A percentile compares a stretch with the other conserved stretches of the same genome.
Evolutionary conservation across 2,329 filamentous ascomycete genomes (phyloP).

Genomic region (Hirsutella rhossiliensis): DNA sequence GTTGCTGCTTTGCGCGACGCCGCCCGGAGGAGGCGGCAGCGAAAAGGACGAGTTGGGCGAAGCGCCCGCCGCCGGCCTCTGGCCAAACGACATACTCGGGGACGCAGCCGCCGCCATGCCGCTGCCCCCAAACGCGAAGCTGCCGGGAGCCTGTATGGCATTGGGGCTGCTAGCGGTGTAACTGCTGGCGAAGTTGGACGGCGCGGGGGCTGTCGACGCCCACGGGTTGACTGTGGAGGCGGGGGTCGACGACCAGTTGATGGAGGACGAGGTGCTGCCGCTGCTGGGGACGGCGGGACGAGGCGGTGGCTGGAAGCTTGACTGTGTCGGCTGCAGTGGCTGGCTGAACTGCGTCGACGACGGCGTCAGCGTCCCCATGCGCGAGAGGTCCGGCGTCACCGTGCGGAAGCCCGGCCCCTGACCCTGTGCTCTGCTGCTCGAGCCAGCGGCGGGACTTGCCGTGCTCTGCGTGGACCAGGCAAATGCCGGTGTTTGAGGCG

Average conservation of each 20-base stretch:
- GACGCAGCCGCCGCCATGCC: constrained; percentile 30
- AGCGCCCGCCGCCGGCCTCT: constrained; percentile 21
- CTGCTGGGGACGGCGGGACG: constrained; percentile 2
- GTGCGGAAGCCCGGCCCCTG: constrained; percentile 37
- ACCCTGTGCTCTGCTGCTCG: constrained; percentile 15
- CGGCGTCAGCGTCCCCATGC: constrained; percentile 43
- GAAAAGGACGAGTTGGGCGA: constrained; percentile 39
- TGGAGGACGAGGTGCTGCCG: constrained; percentile 19
- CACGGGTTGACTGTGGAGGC: constrained; percentile 33
- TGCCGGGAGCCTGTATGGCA: constrained; percentile 10
- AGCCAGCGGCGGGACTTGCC: constrained; percentile 17
- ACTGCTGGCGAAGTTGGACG: constrained; percentile 12
- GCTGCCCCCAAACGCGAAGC: constrained; percentile 19
- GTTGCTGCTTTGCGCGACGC: constrained; percentile 5
- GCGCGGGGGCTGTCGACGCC: constrained; percentile 20
- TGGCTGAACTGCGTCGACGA: constrained; percentile 52
- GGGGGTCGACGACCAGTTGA: constrained; percentile 38
- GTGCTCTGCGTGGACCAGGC: constrained; percentile 51
- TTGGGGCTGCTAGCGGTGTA: constrained; percentile 9
- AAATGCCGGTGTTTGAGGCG: constrained; percentile 38
- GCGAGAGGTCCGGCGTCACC: constrained; percentile 45
- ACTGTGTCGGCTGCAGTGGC: constrained; percentile 36
- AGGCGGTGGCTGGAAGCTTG: constrained; percentile 15
- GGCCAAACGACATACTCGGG: constrained; percentile 32
- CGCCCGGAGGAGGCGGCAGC: constrained; percentile 40